These are phyloP conservation scores for Rhodotorula sphaerocarpa DNA, from an alignment of 768 basidiomycete genomes.

Conservation along the genomic window DNA sequence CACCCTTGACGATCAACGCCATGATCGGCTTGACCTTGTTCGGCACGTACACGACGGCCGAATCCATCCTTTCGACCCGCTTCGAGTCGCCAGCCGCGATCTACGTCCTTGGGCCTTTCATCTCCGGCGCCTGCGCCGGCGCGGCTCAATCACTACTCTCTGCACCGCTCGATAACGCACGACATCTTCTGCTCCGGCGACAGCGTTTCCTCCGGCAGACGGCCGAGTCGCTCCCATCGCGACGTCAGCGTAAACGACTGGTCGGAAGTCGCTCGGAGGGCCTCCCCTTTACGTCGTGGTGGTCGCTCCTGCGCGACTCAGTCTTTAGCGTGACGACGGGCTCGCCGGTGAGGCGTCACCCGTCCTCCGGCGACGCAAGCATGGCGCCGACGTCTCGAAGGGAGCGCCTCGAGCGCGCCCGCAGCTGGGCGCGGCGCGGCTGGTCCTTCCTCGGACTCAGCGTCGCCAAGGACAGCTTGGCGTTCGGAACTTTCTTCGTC, in stretches of 20 bases:
- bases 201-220: slow-evolving; percentile 23
- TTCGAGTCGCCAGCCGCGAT: slow-evolving; percentile 2
- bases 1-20: slow-evolving; percentile 34
- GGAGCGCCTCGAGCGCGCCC: slow-evolving; percentile 2
- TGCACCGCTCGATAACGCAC: slow-evolving; percentile 38
- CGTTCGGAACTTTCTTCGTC: slow-evolving; percentile 37
- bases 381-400: neutral
- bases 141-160: slow-evolving; percentile 37
- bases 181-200: slow-evolving; percentile 31
- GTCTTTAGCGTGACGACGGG: no score
- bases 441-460: slow-evolving; percentile 33
- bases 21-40: slow-evolving; percentile 37
- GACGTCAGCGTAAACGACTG: neutral
- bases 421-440: slow-evolving; percentile 26
- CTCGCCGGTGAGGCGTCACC: neutral
- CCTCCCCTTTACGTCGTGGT: slow-evolving; percentile 22
- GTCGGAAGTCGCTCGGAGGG: neutral
- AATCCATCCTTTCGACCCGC: neutral
- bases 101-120: slow-evolving; percentile 29
- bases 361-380: no score
- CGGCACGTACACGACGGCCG: slow-evolving; percentile 29
- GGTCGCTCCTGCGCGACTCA: slow-evolving; percentile 21
- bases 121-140: slow-evolving; percentile 36
- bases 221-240: neutral
- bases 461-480: slow-evolving; percentile 32